phyloP scores from a whole-genome alignment of 345 rosid genomes.

The Populus ilicifolia region DNA sequence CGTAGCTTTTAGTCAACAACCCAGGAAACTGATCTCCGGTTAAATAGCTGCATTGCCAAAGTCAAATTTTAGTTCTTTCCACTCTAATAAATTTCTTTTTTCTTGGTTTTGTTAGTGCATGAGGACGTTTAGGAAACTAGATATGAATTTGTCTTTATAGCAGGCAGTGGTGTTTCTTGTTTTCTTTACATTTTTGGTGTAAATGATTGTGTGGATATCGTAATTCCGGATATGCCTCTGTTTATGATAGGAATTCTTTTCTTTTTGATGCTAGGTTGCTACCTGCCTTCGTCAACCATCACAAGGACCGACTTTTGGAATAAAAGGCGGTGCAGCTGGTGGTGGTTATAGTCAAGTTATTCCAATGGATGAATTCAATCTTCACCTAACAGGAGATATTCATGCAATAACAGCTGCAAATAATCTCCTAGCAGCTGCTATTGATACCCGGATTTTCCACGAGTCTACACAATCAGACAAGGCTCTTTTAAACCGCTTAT shows the following conservation, averaged over 20 bases:
- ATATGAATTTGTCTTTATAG: neutral
- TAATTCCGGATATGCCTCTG: neutral
- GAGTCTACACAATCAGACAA: conserved; percentile 90
- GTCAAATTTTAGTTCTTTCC: neutral
- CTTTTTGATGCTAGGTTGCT: conserved; percentile 55
- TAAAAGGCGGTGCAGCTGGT: conserved; percentile 99
- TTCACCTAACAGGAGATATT: conserved; percentile 95
- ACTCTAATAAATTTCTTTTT: neutral
- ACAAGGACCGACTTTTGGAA: conserved; percentile 99
- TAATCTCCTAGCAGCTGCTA: conserved; percentile 98
- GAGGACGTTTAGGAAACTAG: neutral
- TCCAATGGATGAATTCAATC: conserved; percentile 99
- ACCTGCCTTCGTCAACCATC: conserved; percentile 99
- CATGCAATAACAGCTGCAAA: conserved; percentile 99
- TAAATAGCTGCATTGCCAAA: neutral
- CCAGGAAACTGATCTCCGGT: neutral
- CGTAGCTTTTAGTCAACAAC: neutral
- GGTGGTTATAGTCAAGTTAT: conserved; percentile 99
- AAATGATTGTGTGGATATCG: neutral
- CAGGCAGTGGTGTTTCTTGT: neutral
- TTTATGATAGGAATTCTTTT: neutral
- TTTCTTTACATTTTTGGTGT: neutral
- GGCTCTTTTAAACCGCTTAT: conserved; percentile 86
- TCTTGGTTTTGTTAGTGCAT: neutral
- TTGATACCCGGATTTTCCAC: conserved; percentile 92